These are phyloP conservation scores for Priceomyces carsonii DNA, from an alignment of 805 yeast genomes.

Conservation along the genomic window DNA sequence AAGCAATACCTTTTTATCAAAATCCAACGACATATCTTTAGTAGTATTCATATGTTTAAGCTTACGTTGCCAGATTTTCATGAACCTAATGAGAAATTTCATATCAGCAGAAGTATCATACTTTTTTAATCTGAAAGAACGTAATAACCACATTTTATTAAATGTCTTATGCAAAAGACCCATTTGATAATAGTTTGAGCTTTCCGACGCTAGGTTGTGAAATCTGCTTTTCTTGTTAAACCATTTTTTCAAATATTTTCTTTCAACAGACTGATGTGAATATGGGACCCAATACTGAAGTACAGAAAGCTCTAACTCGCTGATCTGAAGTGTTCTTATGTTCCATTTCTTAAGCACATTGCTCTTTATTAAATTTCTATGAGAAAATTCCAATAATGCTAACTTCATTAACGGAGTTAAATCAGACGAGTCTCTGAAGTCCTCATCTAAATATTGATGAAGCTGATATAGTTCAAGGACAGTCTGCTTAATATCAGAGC, in stretches of 20 bases:
- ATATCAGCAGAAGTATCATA: neutral
- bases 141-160: slow-evolving; percentile 9
- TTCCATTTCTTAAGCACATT: slow-evolving; percentile 23
- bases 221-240: slow-evolving; percentile 8
- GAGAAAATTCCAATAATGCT: slow-evolving; percentile 18
- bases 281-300: slow-evolving; percentile 5
- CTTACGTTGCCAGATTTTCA: neutral
- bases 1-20: neutral
- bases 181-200: slow-evolving; percentile 12
- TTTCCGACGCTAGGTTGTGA: slow-evolving; percentile 11
- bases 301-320: slow-evolving; percentile 10
- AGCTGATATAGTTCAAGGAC: slow-evolving; percentile 22
- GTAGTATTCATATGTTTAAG: neutral
- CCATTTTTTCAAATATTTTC: slow-evolving; percentile 11
- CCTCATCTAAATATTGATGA: slow-evolving; percentile 20
- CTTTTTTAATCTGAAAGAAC: neutral
- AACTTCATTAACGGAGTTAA: slow-evolving; percentile 33
- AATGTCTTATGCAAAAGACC: slow-evolving; percentile 10
- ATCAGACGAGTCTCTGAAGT: slow-evolving; percentile 4
- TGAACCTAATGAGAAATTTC: neutral
- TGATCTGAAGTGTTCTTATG: slow-evolving; percentile 7
- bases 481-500: slow-evolving; percentile 18
- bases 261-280: neutral
- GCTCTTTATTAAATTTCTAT: slow-evolving; percentile 4
- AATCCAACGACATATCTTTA: neutral